Base-by-base conservation (phyloP, 2,329 filamentous ascomycete genomes). In the Ophiostoma sp. region DNA sequence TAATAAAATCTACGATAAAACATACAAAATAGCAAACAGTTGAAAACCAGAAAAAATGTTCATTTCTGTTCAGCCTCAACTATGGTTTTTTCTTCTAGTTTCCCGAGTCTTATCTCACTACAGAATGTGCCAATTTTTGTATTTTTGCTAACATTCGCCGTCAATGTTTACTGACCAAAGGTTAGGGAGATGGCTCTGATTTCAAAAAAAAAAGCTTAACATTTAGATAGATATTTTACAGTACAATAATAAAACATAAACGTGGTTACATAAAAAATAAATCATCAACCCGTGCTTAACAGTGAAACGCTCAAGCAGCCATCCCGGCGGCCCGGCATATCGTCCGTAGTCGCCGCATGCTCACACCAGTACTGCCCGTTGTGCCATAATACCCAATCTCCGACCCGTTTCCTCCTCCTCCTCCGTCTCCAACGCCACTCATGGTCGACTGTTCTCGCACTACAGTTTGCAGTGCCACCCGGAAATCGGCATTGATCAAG, bases 401-500 rank as follows among this genome's bases (percentile, higher is more conserved):
- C 42, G 42, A 33, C 25, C 64, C 61, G 36, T 22, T 33, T 22
- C 25, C 36, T 7, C 57, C 28, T 36, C 25, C 22, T 17, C 28
- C 25, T 19, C 9, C 11, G n/a, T 28, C 25, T 19, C 57, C 25
- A 17, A 12, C n/a, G 36, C 6, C 33, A 19, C 12, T 25, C 33
- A 12, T 42, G n/a, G 19, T 39, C 17, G 69, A 28, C 22, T 71
- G 69, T 17, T 59, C 69, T 15, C 55, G 36, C 17, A 71, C 25
- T 7, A 71, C 55, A 6, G 69, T 55, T 25, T 71, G 69, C 25
- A 71, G 39, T 2, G 69, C 69, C 2, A 39, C 39, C 25, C 55
- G 36, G 25, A 71, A 71, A 12, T 71, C 69, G 15, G 36, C 39
- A 36, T 71, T 71, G 69, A 71, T 63, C 25, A 71, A 25, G 39